A percentile compares a stretch with the other conserved stretches of the same genome.
phyloP scores from a whole-genome alignment of 2,329 filamentous ascomycete species.

The Phialemonium atrogriseum region DNA sequence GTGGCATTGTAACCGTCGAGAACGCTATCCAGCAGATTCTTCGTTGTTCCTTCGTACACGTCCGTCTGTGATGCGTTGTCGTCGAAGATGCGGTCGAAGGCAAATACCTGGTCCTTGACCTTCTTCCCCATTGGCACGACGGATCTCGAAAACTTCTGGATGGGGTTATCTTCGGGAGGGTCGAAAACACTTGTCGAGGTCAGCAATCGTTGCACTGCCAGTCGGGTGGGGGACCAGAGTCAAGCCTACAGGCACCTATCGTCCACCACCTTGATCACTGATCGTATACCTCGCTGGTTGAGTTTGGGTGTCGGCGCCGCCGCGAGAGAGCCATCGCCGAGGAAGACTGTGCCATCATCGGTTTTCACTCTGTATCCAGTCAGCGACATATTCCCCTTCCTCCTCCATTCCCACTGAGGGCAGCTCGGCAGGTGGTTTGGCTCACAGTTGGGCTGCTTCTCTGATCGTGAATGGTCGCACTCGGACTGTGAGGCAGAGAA shows the following conservation, averaged over 20 bases:
- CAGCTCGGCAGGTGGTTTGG: constrained; percentile 4
- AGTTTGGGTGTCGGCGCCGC: constrained; percentile 77
- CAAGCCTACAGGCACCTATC: constrained; percentile 81
- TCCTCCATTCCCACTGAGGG: no score
- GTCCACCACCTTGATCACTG: constrained; percentile 93
- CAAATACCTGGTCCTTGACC: constrained; percentile 95
- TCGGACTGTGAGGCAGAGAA: constrained; percentile 44
- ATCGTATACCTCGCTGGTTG: constrained; percentile 74
- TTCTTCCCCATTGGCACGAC: constrained; percentile 80
- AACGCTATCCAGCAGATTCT: constrained; percentile 83
- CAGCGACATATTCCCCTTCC: no score
- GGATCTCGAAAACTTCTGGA: constrained; percentile 78
- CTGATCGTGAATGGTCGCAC: constrained; percentile 72
- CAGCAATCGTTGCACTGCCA: no score
- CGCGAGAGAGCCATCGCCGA: constrained; percentile 96
- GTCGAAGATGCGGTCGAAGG: constrained; percentile 94
- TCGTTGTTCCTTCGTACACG: constrained; percentile 90
- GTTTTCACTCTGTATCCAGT: constrained; percentile 42
- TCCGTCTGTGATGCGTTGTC: constrained; percentile 87
- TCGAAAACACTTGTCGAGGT: constrained; percentile 71
- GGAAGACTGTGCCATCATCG: constrained; percentile 83
- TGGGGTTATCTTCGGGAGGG: constrained; percentile 87
- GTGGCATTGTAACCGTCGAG: constrained; percentile 98
- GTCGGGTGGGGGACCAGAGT: constrained; percentile 2
- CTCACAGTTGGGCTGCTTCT: constrained; percentile 85